Evolutionary conservation across 306 rosid species (phyloP), one percentile per base, ranked within the genome.

Genomic region (Prunus campanulata): DNA sequence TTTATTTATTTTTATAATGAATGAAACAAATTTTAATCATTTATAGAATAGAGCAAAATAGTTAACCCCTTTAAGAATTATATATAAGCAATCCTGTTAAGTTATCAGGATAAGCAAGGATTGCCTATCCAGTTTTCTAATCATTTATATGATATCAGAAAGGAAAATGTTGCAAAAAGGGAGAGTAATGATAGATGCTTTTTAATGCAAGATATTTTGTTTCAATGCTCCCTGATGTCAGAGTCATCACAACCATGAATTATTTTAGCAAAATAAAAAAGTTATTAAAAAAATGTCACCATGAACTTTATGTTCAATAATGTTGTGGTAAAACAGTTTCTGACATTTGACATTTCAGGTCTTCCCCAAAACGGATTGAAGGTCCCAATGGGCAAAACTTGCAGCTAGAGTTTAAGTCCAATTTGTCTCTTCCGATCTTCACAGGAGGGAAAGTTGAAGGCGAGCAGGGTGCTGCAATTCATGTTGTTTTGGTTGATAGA

Each of bases 361-460:
- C 99, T 78, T 89, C 98, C 12, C 99, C 99, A 74, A 96, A 88
- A 85, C 89, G 85, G 85, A 89, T 96, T 78, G 98, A 96, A 89
- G 98, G 96, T 86, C 97, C 97, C 8, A 90, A 90, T 84, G 97
- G 92, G 71, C 84, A 89, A 70, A 96, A 85, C 90, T 84, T 96
- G 89, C 96, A 86, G 81, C 91, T 96, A 57, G 89, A 85, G 39
- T 96, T 91, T 79, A 88, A 24, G 92, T 89, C 99, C 66, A 90
- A 93, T 76, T 79, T 96, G 66, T 85, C 98, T 68, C 99, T 96
- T 87, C 99, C 99, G 47, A 87, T 96, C 66, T 96, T 96, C 88
- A 96, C 99, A 1, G 99, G 99, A 68, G 99, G 99, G 85, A 96
- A 96, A 85, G 98, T 96, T 44, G 99, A 96, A 84, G 99, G 99